Evolutionary conservation across 306 rosid genomes (phyloP), one percentile per base, ranked within the genome.

Genomic region (Cucurbita argyrosperma): DNA sequence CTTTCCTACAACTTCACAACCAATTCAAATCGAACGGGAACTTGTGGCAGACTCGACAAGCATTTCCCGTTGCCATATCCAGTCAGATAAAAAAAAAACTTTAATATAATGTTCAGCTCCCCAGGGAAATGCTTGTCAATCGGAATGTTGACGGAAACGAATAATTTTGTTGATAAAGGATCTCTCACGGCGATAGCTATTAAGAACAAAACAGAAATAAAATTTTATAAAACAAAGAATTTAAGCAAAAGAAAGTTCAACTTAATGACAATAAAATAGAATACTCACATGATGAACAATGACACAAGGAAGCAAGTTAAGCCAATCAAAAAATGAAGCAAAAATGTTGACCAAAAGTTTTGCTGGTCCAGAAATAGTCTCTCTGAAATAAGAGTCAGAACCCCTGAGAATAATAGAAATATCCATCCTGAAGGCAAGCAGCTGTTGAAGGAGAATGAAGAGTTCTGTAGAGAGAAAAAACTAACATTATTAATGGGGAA

Each of bases 361-460:
- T 89, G 76, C 40, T 76, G 83, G 82, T 88, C 90, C 82, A 90
- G 70, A 83, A 94, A 87, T 63, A 89, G 26, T 76, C 83, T 89
- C 90, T 94, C 99, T 1, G 97, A 89, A 80, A 88, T 78, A 39
- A 80, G 80, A 18, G 96, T 90, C 77, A 77, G 78, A 74, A 89
- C 51, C 9, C 92, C 87, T 26, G 97, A 89, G 82, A 88, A 79
- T 77, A 91, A 74, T 60, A 91, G 60, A 76, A 79, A 72, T 71
- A 58, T 79, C 95, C 95, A 89, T 78, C 99, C 99, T 2, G 89
- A 85, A 70, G 99, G 99, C 86, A 91, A 70, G 84, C 99, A 94
- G 76, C 83, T 69, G 71, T 35, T 14, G 76, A 94, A 94, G 66
- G 95, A 88, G 76, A 94, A 91, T 6, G 91, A 62, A 73, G 92